These are phyloP conservation scores for Adansonia gregorii DNA, from an alignment of 441 rosid species.

Conservation along the genomic window DNA sequence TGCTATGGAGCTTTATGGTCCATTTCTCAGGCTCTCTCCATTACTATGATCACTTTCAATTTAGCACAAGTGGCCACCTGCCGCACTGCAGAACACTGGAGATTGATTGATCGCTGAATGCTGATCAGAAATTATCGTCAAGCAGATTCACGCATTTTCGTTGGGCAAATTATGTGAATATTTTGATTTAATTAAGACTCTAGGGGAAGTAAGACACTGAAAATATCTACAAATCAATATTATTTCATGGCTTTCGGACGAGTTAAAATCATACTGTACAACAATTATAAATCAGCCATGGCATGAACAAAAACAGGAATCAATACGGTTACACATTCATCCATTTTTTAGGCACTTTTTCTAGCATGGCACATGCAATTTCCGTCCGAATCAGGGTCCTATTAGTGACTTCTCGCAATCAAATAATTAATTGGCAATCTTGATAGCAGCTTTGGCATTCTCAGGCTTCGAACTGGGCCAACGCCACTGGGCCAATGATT, in stretches of 20 bases:
- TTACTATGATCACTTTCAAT: neutral
- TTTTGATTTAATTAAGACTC: neutral
- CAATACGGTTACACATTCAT: neutral
- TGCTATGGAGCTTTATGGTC: neutral
- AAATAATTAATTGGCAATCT: conserved; percentile 4
- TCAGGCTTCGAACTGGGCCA: neutral
- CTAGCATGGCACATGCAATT: neutral
- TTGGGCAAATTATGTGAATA: neutral
- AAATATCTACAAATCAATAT: neutral
- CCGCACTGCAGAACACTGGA: neutral
- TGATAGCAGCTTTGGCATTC: conserved; percentile 11
- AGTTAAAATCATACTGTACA: conserved; percentile 13
- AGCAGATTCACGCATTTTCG: conserved; percentile 9
- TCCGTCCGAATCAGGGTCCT: neutral
- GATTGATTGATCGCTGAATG: neutral
- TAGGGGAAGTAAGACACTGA: neutral
- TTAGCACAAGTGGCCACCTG: neutral
- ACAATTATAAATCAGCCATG: conserved; percentile 8
- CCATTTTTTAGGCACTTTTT: neutral
- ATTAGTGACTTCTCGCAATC: neutral
- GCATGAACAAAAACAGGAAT: conserved; percentile 8
- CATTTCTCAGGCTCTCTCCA: neutral
- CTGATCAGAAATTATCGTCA: neutral
- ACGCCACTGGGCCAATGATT: neutral
- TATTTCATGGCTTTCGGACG: neutral